These are phyloP conservation scores for Neocatenulostroma microsporum DNA, from an alignment of 2,329 filamentous ascomycete genomes.

Conservation along the genomic window DNA sequence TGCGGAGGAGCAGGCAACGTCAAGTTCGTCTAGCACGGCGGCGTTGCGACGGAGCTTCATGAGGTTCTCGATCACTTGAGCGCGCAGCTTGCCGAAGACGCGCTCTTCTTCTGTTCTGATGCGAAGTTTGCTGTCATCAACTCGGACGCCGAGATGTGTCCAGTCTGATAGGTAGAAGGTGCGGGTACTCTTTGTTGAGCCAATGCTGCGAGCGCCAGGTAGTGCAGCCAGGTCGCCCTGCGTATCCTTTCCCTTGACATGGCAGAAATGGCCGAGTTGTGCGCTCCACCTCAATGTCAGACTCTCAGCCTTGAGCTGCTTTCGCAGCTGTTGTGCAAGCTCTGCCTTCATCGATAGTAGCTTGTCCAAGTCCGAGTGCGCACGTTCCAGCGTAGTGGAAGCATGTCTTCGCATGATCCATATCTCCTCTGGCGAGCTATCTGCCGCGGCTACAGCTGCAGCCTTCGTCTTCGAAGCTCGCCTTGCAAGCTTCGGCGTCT, in stretches of 20 bases:
- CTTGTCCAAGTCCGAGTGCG: slow-evolving; percentile 60
- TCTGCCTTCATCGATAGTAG: slow-evolving; percentile 53
- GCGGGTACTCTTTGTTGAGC: slow-evolving; percentile 72
- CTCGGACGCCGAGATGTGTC: slow-evolving; percentile 68
- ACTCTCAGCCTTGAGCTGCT: slow-evolving; percentile 47
- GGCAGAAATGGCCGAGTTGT: slow-evolving; percentile 79
- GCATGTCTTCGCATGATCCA: slow-evolving; percentile 61
- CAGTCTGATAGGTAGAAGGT: slow-evolving; percentile 79
- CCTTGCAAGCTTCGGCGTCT: slow-evolving; percentile 28
- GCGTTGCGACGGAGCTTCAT: slow-evolving; percentile 84
- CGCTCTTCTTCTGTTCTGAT: slow-evolving; percentile 79
- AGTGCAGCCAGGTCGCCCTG: slow-evolving; percentile 37
- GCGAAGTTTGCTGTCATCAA: slow-evolving; percentile 68
- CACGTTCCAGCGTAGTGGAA: slow-evolving; percentile 54
- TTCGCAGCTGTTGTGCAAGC: slow-evolving; percentile 55
- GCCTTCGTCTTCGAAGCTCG: slow-evolving; percentile 14
- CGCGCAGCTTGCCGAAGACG: slow-evolving; percentile 67
- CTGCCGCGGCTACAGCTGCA: slow-evolving; percentile 9
- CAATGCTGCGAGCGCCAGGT: slow-evolving; percentile 50
- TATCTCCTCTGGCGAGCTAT: slow-evolving; percentile 38
- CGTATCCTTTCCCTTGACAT: slow-evolving; percentile 75
- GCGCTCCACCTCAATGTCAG: slow-evolving; percentile 81
- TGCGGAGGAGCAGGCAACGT: slow-evolving; percentile 82
- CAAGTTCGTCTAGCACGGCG: slow-evolving; percentile 83
- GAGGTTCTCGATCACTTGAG: slow-evolving; percentile 69